Percentiles rank a stretch among this genome's conserved stretches.
These are phyloP conservation scores for Telopea speciosissima DNA, from an alignment of 177 flowering plant species.

Conservation along the genomic window DNA sequence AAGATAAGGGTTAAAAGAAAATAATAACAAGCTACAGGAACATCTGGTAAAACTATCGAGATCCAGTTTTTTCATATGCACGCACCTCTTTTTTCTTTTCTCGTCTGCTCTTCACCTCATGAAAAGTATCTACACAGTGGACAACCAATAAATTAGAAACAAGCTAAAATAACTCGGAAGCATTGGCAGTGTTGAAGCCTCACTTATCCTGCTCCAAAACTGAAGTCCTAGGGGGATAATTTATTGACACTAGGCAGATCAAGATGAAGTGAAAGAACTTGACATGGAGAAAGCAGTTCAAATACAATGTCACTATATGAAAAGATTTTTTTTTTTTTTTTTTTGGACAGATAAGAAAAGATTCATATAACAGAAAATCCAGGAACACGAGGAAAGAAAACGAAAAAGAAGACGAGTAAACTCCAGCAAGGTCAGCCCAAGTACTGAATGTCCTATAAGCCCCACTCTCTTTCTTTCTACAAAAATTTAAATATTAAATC, in stretches of 20 bases:
- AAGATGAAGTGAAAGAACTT: not conserved
- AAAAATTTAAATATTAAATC: too few relatives aligned
- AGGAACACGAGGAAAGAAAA: too few relatives aligned
- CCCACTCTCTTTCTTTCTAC: too few relatives aligned
- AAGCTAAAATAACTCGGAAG: conserved; percentile 2
- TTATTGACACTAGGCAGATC: not conserved
- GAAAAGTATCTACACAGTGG: conserved; percentile 71
- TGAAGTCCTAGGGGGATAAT: not conserved
- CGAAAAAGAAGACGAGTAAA: too few relatives aligned
- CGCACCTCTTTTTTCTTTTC: conserved; percentile 97
- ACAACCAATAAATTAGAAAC: conserved; percentile 3
- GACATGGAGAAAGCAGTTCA: not conserved
- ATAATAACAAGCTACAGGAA: not conserved
- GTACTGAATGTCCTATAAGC: too few relatives aligned
- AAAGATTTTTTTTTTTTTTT: too few relatives aligned
- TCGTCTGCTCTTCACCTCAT: conserved; percentile 94
- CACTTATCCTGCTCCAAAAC: not conserved
- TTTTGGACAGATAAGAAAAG: too few relatives aligned
- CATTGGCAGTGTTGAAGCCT: not conserved
- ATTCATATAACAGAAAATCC: too few relatives aligned
- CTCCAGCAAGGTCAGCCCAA: too few relatives aligned
- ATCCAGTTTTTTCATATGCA: conserved; percentile 1
- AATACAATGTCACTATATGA: not conserved
- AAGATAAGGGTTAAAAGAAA: not conserved
- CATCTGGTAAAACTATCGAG: not conserved